These are phyloP conservation scores for Trichoderma sp. DNA, from an alignment of 2,329 filamentous ascomycete genomes.

Conservation along the genomic window DNA sequence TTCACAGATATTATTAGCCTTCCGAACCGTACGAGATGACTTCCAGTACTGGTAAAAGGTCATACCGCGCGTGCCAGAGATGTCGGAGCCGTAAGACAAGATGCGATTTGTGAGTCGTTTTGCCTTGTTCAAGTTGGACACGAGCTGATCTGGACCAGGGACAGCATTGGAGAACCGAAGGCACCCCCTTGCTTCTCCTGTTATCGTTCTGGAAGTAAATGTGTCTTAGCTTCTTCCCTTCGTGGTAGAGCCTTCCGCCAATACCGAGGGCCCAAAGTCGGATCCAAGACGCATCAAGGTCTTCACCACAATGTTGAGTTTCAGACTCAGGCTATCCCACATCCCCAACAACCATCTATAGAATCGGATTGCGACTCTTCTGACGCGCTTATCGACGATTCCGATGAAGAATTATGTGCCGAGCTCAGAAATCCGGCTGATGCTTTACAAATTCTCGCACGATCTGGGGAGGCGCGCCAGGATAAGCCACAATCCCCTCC, in stretches of 20 bases:
- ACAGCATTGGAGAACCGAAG: background rate
- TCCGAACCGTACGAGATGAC: background rate
- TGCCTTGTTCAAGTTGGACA: background rate
- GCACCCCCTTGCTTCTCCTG: no score
- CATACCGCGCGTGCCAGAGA: conserved; percentile 13
- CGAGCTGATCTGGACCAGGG: background rate
- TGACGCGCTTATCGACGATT: background rate
- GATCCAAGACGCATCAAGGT: no score
- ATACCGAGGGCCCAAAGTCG: no score
- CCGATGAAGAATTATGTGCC: background rate
- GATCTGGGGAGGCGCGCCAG: background rate
- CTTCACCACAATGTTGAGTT: no score
- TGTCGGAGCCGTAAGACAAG: conserved; percentile 12
- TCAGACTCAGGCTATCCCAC: no score
- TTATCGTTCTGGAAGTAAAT: no score
- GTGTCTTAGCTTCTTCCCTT: no score
- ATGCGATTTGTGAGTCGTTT: conserved; percentile 5
- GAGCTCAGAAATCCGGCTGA: conserved; percentile 13
- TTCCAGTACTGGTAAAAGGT: conserved; percentile 2
- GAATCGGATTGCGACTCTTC: background rate
- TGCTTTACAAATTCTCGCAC: conserved; percentile 10
- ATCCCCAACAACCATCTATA: background rate
- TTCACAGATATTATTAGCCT: no score
- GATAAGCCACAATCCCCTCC: no score
- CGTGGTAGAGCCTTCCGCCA: no score